Percentiles rank a stretch among this genome's conserved stretches.
Conservation (phyloP, 2,329 filamentous ascomycete species). For the Phoma sp. region DNA sequence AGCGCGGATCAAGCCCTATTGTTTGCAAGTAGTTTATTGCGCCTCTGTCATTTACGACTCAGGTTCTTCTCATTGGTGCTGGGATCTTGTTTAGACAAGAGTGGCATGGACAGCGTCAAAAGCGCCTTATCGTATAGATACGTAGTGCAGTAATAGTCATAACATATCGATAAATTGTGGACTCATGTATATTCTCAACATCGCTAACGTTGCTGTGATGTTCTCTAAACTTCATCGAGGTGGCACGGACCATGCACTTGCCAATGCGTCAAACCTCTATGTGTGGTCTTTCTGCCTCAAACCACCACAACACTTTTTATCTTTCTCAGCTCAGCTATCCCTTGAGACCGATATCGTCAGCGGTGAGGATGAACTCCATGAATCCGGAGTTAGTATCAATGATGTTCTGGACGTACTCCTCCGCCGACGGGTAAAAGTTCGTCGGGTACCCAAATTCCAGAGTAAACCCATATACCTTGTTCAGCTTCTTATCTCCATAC, state of each 20-base stretch:
- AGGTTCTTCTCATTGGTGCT: too few species aligned
- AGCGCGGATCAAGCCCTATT: background rate
- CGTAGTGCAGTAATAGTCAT: too few species aligned
- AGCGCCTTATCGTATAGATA: too few species aligned
- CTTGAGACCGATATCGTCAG: slow-evolving; percentile 42
- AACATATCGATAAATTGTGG: too few species aligned
- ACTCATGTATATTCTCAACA: too few species aligned
- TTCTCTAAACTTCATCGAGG: too few species aligned
- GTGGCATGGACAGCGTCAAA: too few species aligned
- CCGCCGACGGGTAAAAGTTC: slow-evolving; percentile 50
- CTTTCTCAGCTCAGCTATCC: slow-evolving; percentile 3
- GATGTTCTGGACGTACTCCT: slow-evolving; percentile 51
- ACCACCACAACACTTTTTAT: background rate
- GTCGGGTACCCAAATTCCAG: slow-evolving; percentile 51
- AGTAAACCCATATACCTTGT: slow-evolving; percentile 50
- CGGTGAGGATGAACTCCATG: slow-evolving; percentile 50
- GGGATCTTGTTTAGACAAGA: too few species aligned
- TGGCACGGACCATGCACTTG: too few species aligned
- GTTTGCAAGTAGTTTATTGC: too few species aligned
- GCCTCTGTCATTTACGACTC: too few species aligned
- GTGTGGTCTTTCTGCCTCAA: background rate
- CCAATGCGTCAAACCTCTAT: background rate
- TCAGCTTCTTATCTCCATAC: slow-evolving; percentile 44
- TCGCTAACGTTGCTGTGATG: too few species aligned
- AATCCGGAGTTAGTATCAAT: slow-evolving; percentile 43